Evolutionary conservation across 2,329 filamentous ascomycete genomes (phyloP).

Genomic region (Claviceps maximensis): DNA sequence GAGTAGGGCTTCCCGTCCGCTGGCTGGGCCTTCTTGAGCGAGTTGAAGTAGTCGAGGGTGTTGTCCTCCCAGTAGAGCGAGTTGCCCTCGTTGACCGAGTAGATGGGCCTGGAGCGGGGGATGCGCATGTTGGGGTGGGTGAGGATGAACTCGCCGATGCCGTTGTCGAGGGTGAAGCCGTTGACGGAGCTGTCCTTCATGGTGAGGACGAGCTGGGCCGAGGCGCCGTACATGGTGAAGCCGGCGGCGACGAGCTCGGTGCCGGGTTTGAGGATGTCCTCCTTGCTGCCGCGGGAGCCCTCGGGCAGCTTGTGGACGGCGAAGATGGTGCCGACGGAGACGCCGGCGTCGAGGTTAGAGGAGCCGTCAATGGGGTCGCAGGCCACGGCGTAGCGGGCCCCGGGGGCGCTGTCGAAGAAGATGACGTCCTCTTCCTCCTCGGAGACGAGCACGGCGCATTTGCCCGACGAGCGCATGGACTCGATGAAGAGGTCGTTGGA

Average conservation of each 20-base stretch:
- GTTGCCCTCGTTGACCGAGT: constrained; percentile 98
- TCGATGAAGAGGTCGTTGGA: constrained; percentile 96
- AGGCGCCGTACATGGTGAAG: constrained; percentile 99
- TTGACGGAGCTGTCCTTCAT: constrained; percentile 90
- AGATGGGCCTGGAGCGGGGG: constrained; percentile 69
- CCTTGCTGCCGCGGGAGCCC: constrained; percentile 57
- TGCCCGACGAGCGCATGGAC: constrained; percentile 84
- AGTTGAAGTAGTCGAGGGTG: constrained; percentile 78
- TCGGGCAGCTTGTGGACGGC: constrained; percentile 83
- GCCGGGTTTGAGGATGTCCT: constrained; percentile 80
- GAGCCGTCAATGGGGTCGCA: constrained; percentile 98
- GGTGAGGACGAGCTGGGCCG: constrained; percentile 89
- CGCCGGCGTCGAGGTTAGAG: constrained; percentile 93
- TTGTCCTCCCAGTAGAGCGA: constrained; percentile 88
- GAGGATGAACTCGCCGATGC: constrained; percentile 95
- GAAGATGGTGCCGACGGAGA: constrained; percentile 96
- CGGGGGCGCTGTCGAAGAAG: constrained; percentile 62
- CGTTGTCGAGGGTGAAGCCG: constrained; percentile 94
- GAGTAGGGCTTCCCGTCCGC: constrained; percentile 75
- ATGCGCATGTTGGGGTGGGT: constrained; percentile 91
- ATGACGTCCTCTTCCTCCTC: constrained; percentile 95
- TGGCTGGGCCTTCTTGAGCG: constrained; percentile 65
- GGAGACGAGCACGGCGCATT: constrained; percentile 85
- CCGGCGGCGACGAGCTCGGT: constrained; percentile 85
- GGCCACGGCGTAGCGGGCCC: constrained; percentile 82